Evolutionary conservation across 2,329 filamentous ascomycete species (phyloP).

Genomic region (Nannizzia gypsea): DNA sequence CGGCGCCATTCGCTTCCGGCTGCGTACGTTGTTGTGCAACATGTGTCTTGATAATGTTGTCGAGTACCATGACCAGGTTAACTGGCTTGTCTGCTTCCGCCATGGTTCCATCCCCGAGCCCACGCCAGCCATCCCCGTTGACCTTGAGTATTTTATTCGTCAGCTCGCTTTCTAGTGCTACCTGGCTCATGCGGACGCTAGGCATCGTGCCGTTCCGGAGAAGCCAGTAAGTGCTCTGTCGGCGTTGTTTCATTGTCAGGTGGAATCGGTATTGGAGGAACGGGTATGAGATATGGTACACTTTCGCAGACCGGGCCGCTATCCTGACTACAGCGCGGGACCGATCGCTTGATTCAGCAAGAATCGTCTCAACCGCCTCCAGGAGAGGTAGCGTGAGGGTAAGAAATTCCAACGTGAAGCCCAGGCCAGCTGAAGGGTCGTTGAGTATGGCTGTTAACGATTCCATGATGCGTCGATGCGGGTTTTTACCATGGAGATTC

Average conservation of each 20-base stretch:
- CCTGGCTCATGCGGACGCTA: slow-evolving; percentile 14
- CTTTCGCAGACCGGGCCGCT: slow-evolving; percentile 26
- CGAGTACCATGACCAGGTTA: slow-evolving; percentile 20
- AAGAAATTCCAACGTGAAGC: slow-evolving; percentile 25
- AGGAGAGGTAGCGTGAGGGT: slow-evolving; percentile 29
- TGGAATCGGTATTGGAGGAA: slow-evolving; percentile 24
- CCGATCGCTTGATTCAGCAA: slow-evolving; percentile 17
- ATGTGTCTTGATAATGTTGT: slow-evolving; percentile 11
- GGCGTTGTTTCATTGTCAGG: slow-evolving; percentile 20
- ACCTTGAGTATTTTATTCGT: slow-evolving; percentile 26
- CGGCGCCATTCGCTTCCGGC: too few species aligned
- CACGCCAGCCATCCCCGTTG: slow-evolving; percentile 30
- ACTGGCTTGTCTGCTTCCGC: slow-evolving; percentile 24
- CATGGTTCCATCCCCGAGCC: slow-evolving; percentile 29
- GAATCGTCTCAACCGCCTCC: slow-evolving; percentile 26
- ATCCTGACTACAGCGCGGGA: slow-evolving; percentile 21
- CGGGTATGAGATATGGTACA: slow-evolving; percentile 28
- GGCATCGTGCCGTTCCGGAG: slow-evolving; percentile 21
- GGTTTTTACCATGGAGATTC: slow-evolving; percentile 25
- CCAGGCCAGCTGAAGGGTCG: slow-evolving; percentile 19
- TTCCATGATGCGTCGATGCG: slow-evolving; percentile 32
- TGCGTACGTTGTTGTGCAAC: background rate
- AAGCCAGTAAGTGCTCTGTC: slow-evolving; percentile 25
- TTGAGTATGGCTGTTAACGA: slow-evolving; percentile 29
- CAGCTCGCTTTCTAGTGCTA: slow-evolving; percentile 18